Base-by-base conservation (phyloP, 495 filamentous ascomycete species). In the Aspergillus incahuasiensis region DNA sequence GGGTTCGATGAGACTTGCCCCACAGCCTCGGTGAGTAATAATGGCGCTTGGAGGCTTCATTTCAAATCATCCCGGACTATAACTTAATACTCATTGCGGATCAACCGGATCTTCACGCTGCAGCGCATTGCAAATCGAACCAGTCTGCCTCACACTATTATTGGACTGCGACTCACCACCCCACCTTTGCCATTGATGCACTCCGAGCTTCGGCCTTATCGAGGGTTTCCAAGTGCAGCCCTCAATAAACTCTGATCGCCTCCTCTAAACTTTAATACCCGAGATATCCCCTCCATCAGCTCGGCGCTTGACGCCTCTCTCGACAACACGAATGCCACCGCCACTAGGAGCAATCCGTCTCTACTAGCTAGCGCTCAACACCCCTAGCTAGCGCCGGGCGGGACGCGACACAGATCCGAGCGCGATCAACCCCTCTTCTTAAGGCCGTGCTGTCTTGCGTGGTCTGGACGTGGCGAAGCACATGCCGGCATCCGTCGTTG, bases 41-140 rank as follows among this genome's bases (percentile, higher is more conserved):
- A 44, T n/a, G 21, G 21, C 44, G 18, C 34, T 32, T 39, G 19
- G 15, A 19, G 13, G 35, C 32, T 34, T 48, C 20, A 34, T 24
- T 44, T 22, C 19, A 19, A 39, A 48, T n/a, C 9, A 48, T 48
- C 52, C 52, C 11, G 13, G 43, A 4, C 52, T 15, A 28, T 34
- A 28, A 40, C 16, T 7, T 2, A 45, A 48, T 48, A 13, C 41
- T 55, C 43, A 32, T 35, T 13, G 54, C 38, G 39, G 46, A 56
- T 56, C 54, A 44, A 24, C 46, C 54, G 54, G 46, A 41, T 32
- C 42, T 43, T 30, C 46, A 38, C 41, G 22, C 21, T 30, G 35
- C 38, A 41, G n/a, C 28, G 46, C 46, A 56, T 56, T 50, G 54
- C 54, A 48, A 56, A 56, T 56, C 45, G 6, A 50, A 11, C 54